Percentiles rank a stretch among this genome's conserved stretches.
Conservation (phyloP, 192 early-diverging fungal genomes). For the Linnemannia zychae region DNA sequence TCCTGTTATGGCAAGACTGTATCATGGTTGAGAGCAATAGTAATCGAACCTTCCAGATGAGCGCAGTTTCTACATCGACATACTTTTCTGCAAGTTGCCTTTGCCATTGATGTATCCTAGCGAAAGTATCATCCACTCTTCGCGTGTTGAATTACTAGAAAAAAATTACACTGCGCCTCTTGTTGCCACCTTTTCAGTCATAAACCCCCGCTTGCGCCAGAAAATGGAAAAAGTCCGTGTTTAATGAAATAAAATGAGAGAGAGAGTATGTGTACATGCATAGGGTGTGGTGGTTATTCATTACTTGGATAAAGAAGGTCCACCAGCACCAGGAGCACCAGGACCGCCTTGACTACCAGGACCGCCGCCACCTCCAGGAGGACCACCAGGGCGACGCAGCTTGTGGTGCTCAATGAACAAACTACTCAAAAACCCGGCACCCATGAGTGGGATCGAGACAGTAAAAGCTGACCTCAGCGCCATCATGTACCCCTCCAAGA, state of each 20-base stretch:
- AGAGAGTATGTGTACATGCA: no score
- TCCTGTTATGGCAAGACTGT: background rate
- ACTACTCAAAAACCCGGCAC: slow-evolving; percentile 53
- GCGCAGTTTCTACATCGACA: background rate
- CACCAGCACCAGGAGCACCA: background rate
- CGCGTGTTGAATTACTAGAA: no score
- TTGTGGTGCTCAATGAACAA: slow-evolving; percentile 53
- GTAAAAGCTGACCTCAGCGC: slow-evolving; percentile 64
- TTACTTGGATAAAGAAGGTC: background rate
- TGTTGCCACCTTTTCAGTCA: no score
- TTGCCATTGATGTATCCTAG: no score
- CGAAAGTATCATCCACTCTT: no score
- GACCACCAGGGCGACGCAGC: slow-evolving; percentile 10
- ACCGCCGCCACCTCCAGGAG: background rate
- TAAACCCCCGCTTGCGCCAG: no score
- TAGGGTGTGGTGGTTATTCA: background rate
- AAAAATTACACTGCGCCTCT: no score
- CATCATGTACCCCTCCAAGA: slow-evolving; percentile 62
- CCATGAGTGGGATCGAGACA: slow-evolving; percentile 63
- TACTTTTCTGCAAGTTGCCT: no score
- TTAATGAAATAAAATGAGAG: no score
- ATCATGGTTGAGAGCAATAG: background rate
- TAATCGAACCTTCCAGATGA: background rate
- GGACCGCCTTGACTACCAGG: background rate
- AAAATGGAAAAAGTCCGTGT: no score